Base-by-base conservation (phyloP, 2,329 filamentous ascomycete species). In the Zasmidium citrigriseum region DNA sequence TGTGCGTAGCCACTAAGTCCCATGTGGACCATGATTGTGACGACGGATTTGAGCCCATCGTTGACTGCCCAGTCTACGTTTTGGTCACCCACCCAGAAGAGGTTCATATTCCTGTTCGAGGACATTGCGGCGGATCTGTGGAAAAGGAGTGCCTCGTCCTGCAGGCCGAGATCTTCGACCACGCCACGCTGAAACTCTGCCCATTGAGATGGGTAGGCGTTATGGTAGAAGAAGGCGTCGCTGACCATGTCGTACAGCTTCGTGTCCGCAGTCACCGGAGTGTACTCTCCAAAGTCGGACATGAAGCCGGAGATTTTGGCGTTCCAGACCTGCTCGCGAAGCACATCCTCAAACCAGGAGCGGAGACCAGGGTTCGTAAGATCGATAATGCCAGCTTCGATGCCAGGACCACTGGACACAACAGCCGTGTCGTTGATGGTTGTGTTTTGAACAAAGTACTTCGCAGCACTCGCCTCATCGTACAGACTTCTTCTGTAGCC, bases 1-100 rank as follows among this genome's bases (percentile, higher is more conserved):
- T 75, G 71, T 1, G 70, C 65, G 50, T 71, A 76, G 14, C 73
- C 73, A 3, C 67, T 70, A 38, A 74, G 54, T 24, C 73, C 73
- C 72, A 76, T 73, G 55, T 76, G 73, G 3, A 69, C 66, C 61
- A 71, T 68, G 48, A 70, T 67, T 1, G 70, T 74, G 22, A 75
- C 64, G 22, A 68, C 68, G 18, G 70, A 70, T 49, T 74, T 73
- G 55, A 75, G 70, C 7, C 73, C 72, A 45, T 76, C 73, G 29
- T 73, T 70, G 22, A 68, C 55, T 3, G 70, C 68, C 69, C 70
- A 71, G 46, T 70, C 64, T 18, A 72, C 70, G 46, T 74, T 67
- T 50, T 76, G 72, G 46, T 76, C 73, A 38, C 73, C 73, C 2
- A 70, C 72, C 73, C 73, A 76, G 68, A 75, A 76, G 7, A 76